Conservation (phyloP, 2,329 filamentous ascomycete species). For the Periconia macrospinosa region DNA sequence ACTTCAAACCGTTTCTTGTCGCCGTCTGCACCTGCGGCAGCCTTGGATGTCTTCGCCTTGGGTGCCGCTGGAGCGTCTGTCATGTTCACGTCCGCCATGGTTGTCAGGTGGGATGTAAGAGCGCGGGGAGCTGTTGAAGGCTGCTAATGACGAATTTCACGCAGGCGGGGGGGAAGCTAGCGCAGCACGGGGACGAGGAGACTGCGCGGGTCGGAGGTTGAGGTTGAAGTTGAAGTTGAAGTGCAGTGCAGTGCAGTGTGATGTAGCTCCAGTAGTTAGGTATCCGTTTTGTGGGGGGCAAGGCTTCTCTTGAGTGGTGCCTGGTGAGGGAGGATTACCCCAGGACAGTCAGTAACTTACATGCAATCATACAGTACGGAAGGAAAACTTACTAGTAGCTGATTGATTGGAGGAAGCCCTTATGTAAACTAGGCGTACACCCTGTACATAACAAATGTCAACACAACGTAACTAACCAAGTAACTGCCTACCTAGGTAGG, state of each 20-base stretch:
- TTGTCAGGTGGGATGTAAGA: slow-evolving; percentile 10
- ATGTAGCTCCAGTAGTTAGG: too few relatives aligned
- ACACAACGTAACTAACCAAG: too few relatives aligned
- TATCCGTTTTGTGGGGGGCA: background rate
- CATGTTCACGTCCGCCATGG: slow-evolving; percentile 97
- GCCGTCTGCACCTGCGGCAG: slow-evolving; percentile 53
- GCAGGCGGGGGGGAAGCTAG: too few relatives aligned
- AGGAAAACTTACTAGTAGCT: too few relatives aligned
- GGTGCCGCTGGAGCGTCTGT: slow-evolving; percentile 68
- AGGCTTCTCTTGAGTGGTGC: background rate
- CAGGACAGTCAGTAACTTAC: too few relatives aligned
- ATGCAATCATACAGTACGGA: too few relatives aligned
- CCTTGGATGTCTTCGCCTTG: slow-evolving; percentile 57
- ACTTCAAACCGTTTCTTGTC: slow-evolving; percentile 98
- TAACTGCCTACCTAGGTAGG: too few relatives aligned
- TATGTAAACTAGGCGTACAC: too few relatives aligned
- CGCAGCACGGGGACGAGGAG: too few relatives aligned
- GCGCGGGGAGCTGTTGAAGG: background rate
- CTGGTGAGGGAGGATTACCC: background rate
- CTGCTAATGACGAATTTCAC: background rate
- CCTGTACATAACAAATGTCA: too few relatives aligned
- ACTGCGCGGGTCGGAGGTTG: background rate
- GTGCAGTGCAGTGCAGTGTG: too few relatives aligned
- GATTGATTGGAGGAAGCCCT: too few relatives aligned
- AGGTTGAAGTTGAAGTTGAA: background rate